Conservation (phyloP, 108 stramenopile genomes). For the Cylindrotheca fusiformis region DNA sequence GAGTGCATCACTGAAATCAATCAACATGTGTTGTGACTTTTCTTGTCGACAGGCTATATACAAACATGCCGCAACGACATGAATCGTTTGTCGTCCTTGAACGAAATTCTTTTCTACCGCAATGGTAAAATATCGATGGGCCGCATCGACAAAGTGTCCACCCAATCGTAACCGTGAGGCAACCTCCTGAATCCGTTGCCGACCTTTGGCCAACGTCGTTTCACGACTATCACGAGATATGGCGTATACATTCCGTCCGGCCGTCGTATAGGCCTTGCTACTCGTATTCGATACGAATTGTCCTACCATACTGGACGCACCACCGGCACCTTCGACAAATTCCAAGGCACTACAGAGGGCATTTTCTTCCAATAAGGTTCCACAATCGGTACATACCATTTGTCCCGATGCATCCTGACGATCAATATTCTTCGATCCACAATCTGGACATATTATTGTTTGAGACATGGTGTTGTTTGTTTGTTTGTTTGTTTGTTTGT, state of each 20-base stretch:
- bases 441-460: slow-evolving; percentile 76
- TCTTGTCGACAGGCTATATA: slow-evolving; percentile 98
- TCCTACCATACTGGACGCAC: slow-evolving; percentile 76
- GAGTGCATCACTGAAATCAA: slow-evolving; percentile 97
- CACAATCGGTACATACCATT: slow-evolving; percentile 86
- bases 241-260: slow-evolving; percentile 71
- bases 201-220: slow-evolving; percentile 87
- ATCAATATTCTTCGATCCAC: slow-evolving; percentile 82
- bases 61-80: slow-evolving; percentile 96
- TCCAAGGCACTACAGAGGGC: slow-evolving; percentile 88
- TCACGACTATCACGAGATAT: slow-evolving; percentile 89
- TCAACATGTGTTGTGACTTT: slow-evolving; percentile 96
- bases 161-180: slow-evolving; percentile 79
- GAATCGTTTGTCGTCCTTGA: slow-evolving; percentile 84
- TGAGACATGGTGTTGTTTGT: no score
- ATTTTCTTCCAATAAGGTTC: slow-evolving; percentile 93
- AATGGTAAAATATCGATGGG: slow-evolving; percentile 87
- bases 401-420: slow-evolving; percentile 71
- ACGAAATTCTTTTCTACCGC: slow-evolving; percentile 97
- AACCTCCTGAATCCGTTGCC: slow-evolving; percentile 81
- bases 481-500: no score
- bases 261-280: slow-evolving; percentile 59
- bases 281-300: slow-evolving; percentile 84
- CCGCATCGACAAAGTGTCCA: slow-evolving; percentile 85
- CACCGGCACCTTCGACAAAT: slow-evolving; percentile 93